Conservation (phyloP, 2,329 filamentous ascomycete genomes). For the Neonectria ditissima region DNA sequence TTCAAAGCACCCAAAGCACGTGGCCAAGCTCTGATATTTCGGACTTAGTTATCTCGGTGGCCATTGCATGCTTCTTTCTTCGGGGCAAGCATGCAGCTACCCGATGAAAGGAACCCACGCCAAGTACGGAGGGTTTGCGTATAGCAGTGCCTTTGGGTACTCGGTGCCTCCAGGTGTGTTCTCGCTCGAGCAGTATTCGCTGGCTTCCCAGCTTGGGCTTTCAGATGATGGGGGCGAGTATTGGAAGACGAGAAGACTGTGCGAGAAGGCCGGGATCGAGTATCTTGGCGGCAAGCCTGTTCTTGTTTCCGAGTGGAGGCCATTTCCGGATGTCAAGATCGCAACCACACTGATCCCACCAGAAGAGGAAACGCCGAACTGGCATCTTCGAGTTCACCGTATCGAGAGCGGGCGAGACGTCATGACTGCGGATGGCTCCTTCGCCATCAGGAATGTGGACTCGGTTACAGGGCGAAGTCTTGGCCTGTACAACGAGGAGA, state of each 20-base stretch:
- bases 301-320: constrained; percentile 76
- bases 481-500: constrained; percentile 59
- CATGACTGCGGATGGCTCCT: constrained; percentile 79
- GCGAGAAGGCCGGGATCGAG: constrained; percentile 73
- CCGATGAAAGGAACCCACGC: constrained; percentile 84
- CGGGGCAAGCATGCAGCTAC: constrained; percentile 85
- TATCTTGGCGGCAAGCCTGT: constrained; percentile 66
- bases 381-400: constrained; percentile 76
- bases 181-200: constrained; percentile 80
- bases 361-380: constrained; percentile 68
- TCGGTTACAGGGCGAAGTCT: constrained; percentile 62
- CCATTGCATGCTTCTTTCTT: constrained; percentile 80
- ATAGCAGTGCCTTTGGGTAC: constrained; percentile 81
- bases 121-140: constrained; percentile 84
- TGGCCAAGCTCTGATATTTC: background rate
- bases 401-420: constrained; percentile 71
- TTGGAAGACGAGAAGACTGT: constrained; percentile 80
- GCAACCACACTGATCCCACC: constrained; percentile 75
- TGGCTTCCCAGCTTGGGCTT: constrained; percentile 80
- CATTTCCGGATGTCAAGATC: constrained; percentile 76
- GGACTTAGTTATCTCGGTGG: constrained; percentile 74
- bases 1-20: background rate
- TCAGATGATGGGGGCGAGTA: constrained; percentile 82
- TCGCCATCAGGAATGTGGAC: constrained; percentile 73
- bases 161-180: constrained; percentile 82